These are phyloP conservation scores for Tillandsia leiboldiana DNA, from an alignment of 176 grass and related monocot species.

Conservation along the genomic window DNA sequence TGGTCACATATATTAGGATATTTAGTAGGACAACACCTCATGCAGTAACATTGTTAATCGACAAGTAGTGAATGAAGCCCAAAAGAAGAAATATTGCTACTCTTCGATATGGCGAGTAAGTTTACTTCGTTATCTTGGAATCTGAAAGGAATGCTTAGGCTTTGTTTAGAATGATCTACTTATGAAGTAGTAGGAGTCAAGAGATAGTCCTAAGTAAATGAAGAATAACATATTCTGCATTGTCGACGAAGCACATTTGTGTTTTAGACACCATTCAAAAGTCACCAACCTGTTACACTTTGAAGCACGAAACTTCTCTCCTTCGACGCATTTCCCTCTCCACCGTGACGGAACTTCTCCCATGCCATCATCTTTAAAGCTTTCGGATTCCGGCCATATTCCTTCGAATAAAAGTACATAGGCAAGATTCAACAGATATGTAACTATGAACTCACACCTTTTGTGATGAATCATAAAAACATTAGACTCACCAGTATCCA, in stretches of 20 bases:
- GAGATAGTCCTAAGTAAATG: too few relatives aligned
- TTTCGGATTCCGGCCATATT: constrained; percentile 92
- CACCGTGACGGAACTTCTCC: constrained; percentile 57
- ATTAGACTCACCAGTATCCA: constrained; percentile 65
- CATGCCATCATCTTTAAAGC: constrained; percentile 64
- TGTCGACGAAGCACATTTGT: too few relatives aligned
- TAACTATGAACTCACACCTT: background rate
- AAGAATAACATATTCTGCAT: too few relatives aligned
- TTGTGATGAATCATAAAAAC: background rate
- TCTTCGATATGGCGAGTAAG: background rate
- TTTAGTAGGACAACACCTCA: too few relatives aligned
- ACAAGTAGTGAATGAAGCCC: background rate
- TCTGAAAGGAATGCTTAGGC: background rate
- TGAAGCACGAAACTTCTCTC: constrained; percentile 69
- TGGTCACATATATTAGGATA: too few relatives aligned
- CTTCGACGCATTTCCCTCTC: constrained; percentile 66
- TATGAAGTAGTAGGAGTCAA: background rate
- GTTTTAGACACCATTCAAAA: background rate
- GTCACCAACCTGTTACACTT: constrained; percentile 77
- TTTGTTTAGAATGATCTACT: background rate
- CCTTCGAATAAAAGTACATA: constrained; percentile 33
- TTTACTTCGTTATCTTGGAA: background rate
- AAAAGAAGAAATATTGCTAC: background rate
- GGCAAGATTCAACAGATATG: constrained; percentile 2
- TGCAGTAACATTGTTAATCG: too few relatives aligned